A percentile compares a stretch with the other conserved stretches of the same genome.
Conservation (phyloP, 2,329 filamentous ascomycete species). For the Exophiala sp. region DNA sequence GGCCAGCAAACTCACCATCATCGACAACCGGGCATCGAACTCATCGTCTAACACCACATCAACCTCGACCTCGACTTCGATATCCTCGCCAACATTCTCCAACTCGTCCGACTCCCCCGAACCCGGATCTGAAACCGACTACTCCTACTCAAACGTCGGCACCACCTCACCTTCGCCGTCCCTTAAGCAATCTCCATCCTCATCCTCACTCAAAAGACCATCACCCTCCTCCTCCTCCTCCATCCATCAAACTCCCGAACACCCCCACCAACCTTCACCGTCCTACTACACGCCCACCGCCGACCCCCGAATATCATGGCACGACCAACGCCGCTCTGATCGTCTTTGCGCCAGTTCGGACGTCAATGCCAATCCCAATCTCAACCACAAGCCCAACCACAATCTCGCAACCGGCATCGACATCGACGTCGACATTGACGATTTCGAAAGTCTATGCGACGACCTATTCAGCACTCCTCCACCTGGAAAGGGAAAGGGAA, state of each 20-base stretch:
- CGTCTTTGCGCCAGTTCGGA: slow-evolving; percentile 16
- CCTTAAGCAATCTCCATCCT: not conserved
- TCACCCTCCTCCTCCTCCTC: not conserved
- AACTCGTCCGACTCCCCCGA: slow-evolving; percentile 14
- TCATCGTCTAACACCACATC: slow-evolving; percentile 1
- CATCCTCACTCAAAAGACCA: not conserved
- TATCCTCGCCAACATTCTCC: slow-evolving; percentile 9
- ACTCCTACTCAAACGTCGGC: no score
- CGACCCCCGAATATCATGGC: slow-evolving; percentile 2
- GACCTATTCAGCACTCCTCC: slow-evolving; percentile 17
- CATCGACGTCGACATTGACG: slow-evolving; percentile 16
- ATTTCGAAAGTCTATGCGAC: slow-evolving; percentile 22
- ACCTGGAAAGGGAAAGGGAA: not conserved
- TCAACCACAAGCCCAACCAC: no score
- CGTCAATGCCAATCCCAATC: no score
- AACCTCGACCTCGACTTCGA: slow-evolving; percentile 3
- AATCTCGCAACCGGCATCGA: no score
- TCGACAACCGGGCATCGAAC: slow-evolving; percentile 9
- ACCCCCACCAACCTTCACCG: not conserved
- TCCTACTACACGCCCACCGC: not conserved
- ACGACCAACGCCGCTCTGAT: slow-evolving; percentile 11
- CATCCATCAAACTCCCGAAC: not conserved
- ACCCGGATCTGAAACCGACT: slow-evolving; percentile 6
- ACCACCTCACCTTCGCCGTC: not conserved
- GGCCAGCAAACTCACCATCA: slow-evolving; percentile 14